These are phyloP conservation scores for Sporisorium reilianum DNA, from an alignment of 1,284 basidiomycete genomes.

Conservation along the genomic window DNA sequence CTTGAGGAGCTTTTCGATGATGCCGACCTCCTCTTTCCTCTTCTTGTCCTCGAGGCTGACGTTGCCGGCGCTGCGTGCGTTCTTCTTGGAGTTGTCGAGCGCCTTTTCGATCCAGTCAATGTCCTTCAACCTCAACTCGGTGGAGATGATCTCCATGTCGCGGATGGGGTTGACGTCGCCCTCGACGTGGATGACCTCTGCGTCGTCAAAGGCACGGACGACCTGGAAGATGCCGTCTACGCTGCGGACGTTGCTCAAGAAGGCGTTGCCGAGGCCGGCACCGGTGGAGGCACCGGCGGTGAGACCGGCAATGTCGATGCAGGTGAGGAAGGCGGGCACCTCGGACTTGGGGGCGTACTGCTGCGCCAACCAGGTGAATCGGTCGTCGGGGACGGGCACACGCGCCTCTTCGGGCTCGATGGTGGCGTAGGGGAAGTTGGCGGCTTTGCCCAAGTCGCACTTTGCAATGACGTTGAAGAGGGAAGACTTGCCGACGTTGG, in stretches of 20 bases:
- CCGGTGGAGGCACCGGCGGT: constrained; percentile 97
- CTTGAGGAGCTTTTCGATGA: constrained; percentile 84
- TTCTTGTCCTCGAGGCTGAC: constrained; percentile 91
- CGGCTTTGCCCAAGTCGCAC: constrained; percentile 88
- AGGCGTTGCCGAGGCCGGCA: constrained; percentile 96
- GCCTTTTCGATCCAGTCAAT: constrained; percentile 98
- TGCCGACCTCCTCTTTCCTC: constrained; percentile 93
- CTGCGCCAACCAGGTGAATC: constrained; percentile 94
- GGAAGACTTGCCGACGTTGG: constrained; percentile 68
- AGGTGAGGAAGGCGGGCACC: constrained; percentile 94
- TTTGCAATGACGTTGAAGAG: constrained; percentile 88
- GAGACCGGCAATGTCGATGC: constrained; percentile 98
- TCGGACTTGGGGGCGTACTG: constrained; percentile 89
- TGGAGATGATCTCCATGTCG: constrained; percentile 98
- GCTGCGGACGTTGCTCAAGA: constrained; percentile 95
- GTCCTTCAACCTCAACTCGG: constrained; percentile 84
- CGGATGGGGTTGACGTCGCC: constrained; percentile 95
- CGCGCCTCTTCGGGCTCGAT: constrained; percentile 79
- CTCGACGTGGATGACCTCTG: constrained; percentile 98
- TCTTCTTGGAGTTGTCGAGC: constrained; percentile 74
- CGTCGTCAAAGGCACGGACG: constrained; percentile 96
- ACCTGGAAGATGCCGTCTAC: constrained; percentile 99
- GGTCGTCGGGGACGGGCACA: constrained; percentile 93
- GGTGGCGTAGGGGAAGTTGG: constrained; percentile 98
- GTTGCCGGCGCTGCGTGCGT: constrained; percentile 73